Percentiles rank a stretch among this genome's conserved stretches.
Evolutionary conservation across 441 rosid species (phyloP).

Genomic region (Gossypium davidsonii): DNA sequence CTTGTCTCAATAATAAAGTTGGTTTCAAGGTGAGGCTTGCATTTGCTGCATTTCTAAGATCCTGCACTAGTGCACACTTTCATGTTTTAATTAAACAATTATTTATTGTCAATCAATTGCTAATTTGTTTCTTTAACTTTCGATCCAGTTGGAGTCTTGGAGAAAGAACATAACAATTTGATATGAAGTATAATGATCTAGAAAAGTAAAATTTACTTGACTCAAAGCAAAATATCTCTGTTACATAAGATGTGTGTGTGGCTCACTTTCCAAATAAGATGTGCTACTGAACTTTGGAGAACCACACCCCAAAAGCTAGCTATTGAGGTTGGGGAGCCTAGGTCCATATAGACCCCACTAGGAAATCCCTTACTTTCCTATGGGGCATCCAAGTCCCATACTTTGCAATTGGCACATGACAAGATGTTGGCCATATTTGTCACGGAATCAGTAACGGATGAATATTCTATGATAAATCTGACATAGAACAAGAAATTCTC

Average conservation of each 20-base stretch:
- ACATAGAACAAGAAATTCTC: background rate
- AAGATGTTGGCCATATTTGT: background rate
- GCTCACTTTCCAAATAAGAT: background rate
- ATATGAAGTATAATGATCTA: background rate
- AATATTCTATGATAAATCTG: background rate
- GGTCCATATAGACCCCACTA: too few relatives aligned
- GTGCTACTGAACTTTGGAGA: too few relatives aligned
- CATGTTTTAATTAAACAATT: background rate
- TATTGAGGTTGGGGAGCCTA: too few relatives aligned
- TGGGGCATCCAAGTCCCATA: too few relatives aligned
- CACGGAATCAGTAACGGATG: background rate
- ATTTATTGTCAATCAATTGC: background rate
- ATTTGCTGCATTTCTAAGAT: background rate
- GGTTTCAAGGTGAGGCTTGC: constrained; percentile 66
- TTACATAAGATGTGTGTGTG: background rate
- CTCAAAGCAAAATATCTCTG: background rate
- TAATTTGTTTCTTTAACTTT: background rate
- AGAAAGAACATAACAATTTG: background rate
- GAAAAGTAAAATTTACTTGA: background rate
- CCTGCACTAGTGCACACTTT: background rate
- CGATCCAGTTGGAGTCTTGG: background rate
- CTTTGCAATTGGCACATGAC: too few relatives aligned
- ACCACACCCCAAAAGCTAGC: too few relatives aligned
- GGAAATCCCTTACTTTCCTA: too few relatives aligned
- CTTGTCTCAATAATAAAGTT: constrained; percentile 81